Conservation (phyloP, 2,329 filamentous ascomycete genomes). For the Nemania sp. region DNA sequence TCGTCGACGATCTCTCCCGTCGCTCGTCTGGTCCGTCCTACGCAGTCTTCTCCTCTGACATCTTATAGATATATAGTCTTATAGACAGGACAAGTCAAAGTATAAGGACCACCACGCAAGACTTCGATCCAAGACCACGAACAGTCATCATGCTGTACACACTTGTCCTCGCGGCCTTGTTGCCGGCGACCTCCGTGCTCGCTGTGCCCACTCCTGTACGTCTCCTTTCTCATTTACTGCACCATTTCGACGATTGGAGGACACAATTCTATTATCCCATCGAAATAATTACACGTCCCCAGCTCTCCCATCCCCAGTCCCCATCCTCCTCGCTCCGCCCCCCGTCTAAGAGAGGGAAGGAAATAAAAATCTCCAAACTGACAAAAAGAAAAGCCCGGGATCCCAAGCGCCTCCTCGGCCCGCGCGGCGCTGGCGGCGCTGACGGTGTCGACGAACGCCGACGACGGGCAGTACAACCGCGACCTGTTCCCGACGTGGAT, state of each 20-base stretch:
- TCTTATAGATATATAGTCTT: not conserved
- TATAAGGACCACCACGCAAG: not conserved
- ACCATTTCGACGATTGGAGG: not conserved
- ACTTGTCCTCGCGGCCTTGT: constrained; percentile 30
- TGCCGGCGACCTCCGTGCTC: constrained; percentile 33
- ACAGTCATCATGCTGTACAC: constrained; percentile 34
- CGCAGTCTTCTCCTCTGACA: not conserved
- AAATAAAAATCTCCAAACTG: not conserved
- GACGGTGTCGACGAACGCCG: constrained; percentile 17
- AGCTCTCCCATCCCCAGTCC: not conserved
- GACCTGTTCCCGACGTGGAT: constrained; percentile 30
- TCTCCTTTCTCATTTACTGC: not conserved
- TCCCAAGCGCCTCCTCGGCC: constrained; percentile 59
- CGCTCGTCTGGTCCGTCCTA: not conserved
- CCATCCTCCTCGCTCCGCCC: not conserved
- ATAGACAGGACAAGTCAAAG: not conserved
- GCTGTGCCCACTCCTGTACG: constrained; percentile 38
- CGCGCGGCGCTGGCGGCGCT: constrained; percentile 14
- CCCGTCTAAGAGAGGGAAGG: no score
- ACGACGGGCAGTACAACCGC: constrained; percentile 25
- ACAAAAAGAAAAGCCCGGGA: constrained; percentile 52
- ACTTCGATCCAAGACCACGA: not conserved
- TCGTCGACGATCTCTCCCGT: not conserved
- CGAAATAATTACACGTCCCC: not conserved
- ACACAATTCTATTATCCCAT: not conserved